These are phyloP conservation scores for Oryza punctata DNA, from an alignment of 176 grass and related monocot species.

Conservation along the genomic window DNA sequence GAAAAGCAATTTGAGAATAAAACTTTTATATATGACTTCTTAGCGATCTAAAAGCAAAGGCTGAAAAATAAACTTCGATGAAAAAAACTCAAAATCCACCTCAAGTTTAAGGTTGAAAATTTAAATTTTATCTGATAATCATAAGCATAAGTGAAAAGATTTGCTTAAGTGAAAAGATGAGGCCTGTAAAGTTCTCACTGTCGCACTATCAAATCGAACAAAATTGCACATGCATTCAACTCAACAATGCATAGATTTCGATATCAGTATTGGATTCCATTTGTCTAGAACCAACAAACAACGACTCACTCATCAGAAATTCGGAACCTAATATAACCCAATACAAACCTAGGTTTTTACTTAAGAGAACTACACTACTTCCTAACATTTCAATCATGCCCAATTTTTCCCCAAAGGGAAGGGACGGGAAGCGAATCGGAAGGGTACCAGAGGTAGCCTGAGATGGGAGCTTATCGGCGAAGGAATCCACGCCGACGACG, in stretches of 20 bases:
- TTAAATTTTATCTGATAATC: too few relatives aligned
- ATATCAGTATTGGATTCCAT: background rate
- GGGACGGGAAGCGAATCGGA: conserved; percentile 20
- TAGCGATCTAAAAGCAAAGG: too few relatives aligned
- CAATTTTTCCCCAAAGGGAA: background rate
- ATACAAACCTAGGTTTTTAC: background rate
- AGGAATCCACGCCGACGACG: conserved; percentile 73
- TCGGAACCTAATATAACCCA: background rate
- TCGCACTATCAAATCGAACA: background rate
- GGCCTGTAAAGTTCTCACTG: background rate
- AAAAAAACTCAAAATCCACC: too few relatives aligned
- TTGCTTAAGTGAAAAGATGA: too few relatives aligned
- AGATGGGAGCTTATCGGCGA: conserved; percentile 57
- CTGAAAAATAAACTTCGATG: too few relatives aligned
- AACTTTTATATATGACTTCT: too few relatives aligned
- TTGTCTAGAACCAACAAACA: conserved; percentile 1
- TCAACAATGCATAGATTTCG: background rate
- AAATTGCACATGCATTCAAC: background rate
- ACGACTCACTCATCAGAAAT: background rate
- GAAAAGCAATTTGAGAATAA: too few relatives aligned
- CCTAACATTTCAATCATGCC: background rate
- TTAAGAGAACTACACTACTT: conserved; percentile 7
- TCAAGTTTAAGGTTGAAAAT: too few relatives aligned
- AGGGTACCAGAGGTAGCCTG: conserved; percentile 43
- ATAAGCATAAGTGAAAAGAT: too few relatives aligned